These are phyloP conservation scores for Boletellus deceptivus DNA, from an alignment of 1,284 basidiomycete genomes.

Conservation along the genomic window DNA sequence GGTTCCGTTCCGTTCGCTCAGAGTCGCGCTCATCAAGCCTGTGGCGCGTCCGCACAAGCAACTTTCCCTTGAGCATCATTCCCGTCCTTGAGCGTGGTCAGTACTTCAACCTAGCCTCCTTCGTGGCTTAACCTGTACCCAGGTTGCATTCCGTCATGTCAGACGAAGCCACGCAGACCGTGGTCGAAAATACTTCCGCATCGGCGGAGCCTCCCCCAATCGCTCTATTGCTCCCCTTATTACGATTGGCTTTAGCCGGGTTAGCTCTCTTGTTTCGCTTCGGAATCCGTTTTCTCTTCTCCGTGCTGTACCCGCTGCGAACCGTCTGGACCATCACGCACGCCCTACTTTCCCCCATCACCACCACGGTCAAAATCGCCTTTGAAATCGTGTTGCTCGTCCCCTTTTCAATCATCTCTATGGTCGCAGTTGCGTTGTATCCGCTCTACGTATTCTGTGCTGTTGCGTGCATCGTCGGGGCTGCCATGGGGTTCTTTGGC, in stretches of 20 bases:
- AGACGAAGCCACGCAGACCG: not conserved
- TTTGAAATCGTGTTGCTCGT: constrained; percentile 43
- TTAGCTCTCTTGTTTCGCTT: constrained; percentile 16
- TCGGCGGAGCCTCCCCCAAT: constrained; percentile 24
- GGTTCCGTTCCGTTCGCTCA: not conserved
- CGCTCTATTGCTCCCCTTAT: constrained; percentile 21
- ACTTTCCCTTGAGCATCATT: too few species aligned
- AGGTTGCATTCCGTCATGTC: constrained; percentile 7
- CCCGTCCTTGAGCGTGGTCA: too few species aligned
- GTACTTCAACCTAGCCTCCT: not conserved
- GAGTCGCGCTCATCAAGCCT: too few species aligned
- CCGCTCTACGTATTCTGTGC: constrained; percentile 63
- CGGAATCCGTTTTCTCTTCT: constrained; percentile 17
- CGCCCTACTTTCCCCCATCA: constrained; percentile 51
- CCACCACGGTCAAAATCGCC: constrained; percentile 43
- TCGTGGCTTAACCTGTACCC: not conserved
- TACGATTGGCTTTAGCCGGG: constrained; percentile 12
- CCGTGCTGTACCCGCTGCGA: constrained; percentile 31
- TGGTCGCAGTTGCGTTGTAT: constrained; percentile 47
- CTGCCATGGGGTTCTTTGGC: constrained; percentile 47
- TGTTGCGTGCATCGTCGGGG: constrained; percentile 54
- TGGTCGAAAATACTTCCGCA: constrained; percentile 1
- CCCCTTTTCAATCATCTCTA: constrained; percentile 44
- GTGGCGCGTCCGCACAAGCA: too few species aligned
- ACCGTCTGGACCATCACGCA: constrained; percentile 38